Percentiles rank a stretch among this genome's conserved stretches.
phyloP scores from a whole-genome alignment of 352 stramenopile species.

The Phytophthora citricola region DNA sequence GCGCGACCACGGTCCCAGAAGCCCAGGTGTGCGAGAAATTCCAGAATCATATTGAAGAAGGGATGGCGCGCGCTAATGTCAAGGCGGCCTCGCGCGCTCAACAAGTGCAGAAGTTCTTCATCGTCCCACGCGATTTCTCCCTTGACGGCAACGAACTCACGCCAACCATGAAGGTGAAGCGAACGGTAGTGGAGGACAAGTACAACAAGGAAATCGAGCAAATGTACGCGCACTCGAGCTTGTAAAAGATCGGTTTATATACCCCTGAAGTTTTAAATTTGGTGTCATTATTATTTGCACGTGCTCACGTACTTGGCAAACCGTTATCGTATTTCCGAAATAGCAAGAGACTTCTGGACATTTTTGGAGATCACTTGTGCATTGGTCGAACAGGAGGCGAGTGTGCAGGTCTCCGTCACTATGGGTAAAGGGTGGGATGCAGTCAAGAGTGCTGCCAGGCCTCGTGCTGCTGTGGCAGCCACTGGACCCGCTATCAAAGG shows the following conservation, averaged over 20 bases:
- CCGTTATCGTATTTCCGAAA: slow-evolving; percentile 13
- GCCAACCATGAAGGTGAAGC: slow-evolving; percentile 95
- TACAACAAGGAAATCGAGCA: slow-evolving; percentile 87
- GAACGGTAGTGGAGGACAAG: slow-evolving; percentile 86
- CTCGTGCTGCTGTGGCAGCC: slow-evolving; percentile 4
- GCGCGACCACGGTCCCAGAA: slow-evolving; percentile 81
- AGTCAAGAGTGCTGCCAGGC: slow-evolving; percentile 10
- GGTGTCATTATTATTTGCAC: too few relatives aligned
- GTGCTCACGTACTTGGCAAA: not conserved
- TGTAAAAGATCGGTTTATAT: slow-evolving; percentile 8
- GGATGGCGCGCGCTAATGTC: slow-evolving; percentile 68
- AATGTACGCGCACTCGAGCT: slow-evolving; percentile 66
- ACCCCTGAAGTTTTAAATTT: too few relatives aligned
- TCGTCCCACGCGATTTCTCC: slow-evolving; percentile 86
- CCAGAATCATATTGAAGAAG: slow-evolving; percentile 76
- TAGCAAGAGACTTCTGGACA: slow-evolving; percentile 6
- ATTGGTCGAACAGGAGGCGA: not conserved
- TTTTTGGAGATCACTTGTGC: slow-evolving; percentile 21
- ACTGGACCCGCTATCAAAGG: not conserved
- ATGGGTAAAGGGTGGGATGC: slow-evolving; percentile 34
- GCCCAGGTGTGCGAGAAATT: slow-evolving; percentile 74
- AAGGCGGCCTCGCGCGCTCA: slow-evolving; percentile 61
- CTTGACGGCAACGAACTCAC: slow-evolving; percentile 91
- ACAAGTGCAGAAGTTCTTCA: slow-evolving; percentile 80
- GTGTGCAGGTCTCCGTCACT: not conserved